phyloP scores from a whole-genome alignment of 768 basidiomycete species.

The Boletus vermiculosoides region DNA sequence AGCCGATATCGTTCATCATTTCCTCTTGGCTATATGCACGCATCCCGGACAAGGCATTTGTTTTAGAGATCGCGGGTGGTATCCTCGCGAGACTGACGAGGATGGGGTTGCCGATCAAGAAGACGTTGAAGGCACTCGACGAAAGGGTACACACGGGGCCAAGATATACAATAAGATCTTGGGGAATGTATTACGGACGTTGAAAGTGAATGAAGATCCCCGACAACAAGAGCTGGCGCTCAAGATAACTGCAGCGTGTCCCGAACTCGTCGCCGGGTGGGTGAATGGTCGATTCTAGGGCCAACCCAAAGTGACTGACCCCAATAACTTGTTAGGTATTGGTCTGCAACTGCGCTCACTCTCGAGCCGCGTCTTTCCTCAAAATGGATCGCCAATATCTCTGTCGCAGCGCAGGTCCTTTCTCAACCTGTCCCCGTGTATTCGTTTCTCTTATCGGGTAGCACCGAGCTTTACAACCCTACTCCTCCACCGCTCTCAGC shows the following conservation, averaged over 20 bases:
- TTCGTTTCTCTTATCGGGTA: conserved; percentile 56
- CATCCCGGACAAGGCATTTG: conserved; percentile 82
- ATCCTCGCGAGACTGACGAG: conserved; percentile 61
- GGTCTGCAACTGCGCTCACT: conserved; percentile 64
- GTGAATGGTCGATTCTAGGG: conserved; percentile 18
- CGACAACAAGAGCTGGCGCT: conserved; percentile 82
- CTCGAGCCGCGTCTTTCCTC: conserved; percentile 86
- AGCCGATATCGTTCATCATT: conserved; percentile 83
- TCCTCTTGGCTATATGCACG: conserved; percentile 80
- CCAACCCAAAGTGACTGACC: conserved; percentile 11
- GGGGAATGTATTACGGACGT: conserved; percentile 63
- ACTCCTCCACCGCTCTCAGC: conserved; percentile 69
- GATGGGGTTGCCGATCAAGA: conserved; percentile 40
- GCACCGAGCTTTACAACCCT: conserved; percentile 53
- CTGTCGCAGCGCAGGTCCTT: conserved; percentile 76
- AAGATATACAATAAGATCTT: conserved; percentile 84
- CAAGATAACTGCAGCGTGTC: conserved; percentile 78
- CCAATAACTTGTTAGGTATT: conserved; percentile 52
- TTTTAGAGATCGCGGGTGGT: conserved; percentile 90
- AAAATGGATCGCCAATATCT: conserved; percentile 88
- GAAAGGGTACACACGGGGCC: conserved; percentile 32
- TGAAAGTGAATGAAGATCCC: conserved; percentile 88
- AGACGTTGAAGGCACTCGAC: conserved; percentile 32
- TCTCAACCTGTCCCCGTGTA: conserved; percentile 68
- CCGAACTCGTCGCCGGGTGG: conserved; percentile 80